Evolutionary conservation across 441 rosid genomes (phyloP), one percentile per base, ranked within the genome.

Genomic region (Codiaeum variegatum): DNA sequence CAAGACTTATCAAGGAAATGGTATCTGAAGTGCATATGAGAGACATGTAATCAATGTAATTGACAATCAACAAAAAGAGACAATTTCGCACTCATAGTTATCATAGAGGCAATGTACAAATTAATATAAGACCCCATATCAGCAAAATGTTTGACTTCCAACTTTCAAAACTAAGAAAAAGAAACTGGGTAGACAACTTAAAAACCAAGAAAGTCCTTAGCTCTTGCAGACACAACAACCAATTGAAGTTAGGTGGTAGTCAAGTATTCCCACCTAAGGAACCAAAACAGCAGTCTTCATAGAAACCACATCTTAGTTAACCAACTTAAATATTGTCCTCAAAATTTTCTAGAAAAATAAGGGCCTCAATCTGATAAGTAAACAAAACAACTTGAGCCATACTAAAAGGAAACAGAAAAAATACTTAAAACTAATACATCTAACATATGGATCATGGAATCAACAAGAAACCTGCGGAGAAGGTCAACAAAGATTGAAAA

Each of bases 121-220:
- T 19, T 51, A 58, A 21, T 49, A 70, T 44, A 51, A 36, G 44
- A 58, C 54, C 42, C 49, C 62, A 69, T 66, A 69, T 71, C 21
- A 49, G 59, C 32, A 72, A 65, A 75, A 76, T 67, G 71, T 80
- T 56, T 80, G 67, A 67, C 72, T 69, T 31, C 47, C 6, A 67
- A 60, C 44, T 59, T 59, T 74, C 74, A 77, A 75, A 79, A 75
- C 54, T 66, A 75, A 46, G 63, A 79, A 38, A 46, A 49, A 49
- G 58, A 18, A 29, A 12, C 8, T 36, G 52, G 9, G 9, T n/a
- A 56, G 34, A 28, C 59, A 54, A 44, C 38, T 55, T 34, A 7
- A 28, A 66, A 23, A 29, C 49, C 47, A 4, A 62, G 38, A 54
- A 58, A 61, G 69, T 38, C 11, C 28, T 42, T 34, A 62, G 44